Evolutionary conservation across 192 early-diverging fungal genomes (phyloP).

Genomic region (Pilaira anomala): DNA sequence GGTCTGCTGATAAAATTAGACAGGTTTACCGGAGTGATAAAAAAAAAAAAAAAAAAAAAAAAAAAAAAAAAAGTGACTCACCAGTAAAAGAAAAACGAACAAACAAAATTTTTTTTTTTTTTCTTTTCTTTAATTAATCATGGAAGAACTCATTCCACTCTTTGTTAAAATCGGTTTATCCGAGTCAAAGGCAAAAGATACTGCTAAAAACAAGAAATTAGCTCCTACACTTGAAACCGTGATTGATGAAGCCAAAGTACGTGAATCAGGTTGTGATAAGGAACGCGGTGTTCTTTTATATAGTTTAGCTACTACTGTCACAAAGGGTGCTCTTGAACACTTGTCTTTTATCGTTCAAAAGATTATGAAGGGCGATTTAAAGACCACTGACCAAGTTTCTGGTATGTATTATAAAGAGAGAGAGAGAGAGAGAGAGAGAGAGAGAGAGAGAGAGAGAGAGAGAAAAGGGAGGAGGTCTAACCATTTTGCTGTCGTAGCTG

Average conservation of each 20-base stretch:
- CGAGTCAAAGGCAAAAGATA: conserved; percentile 90
- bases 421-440: background rate
- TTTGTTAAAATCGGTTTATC: conserved; percentile 89
- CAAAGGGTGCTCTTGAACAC: conserved; percentile 71
- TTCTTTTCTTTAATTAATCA: conserved; percentile 2
- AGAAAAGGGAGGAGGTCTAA: background rate
- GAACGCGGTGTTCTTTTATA: conserved; percentile 77
- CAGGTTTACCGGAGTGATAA: too few relatives aligned
- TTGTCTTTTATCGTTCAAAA: conserved; percentile 77
- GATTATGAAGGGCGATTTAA: conserved; percentile 69
- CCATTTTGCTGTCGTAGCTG: conserved; percentile 51
- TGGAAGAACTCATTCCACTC: conserved; percentile 54
- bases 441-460: background rate
- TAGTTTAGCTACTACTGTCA: conserved; percentile 81
- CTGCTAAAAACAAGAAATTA: conserved; percentile 94
- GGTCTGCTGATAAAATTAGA: too few relatives aligned
- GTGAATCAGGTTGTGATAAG: conserved; percentile 48
- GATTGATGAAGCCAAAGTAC: conserved; percentile 65
- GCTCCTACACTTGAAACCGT: conserved; percentile 69
- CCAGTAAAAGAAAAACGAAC: too few relatives aligned
- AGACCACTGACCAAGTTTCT: conserved; percentile 80
- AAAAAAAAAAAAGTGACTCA: background rate
- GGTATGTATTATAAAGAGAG: conserved; percentile 57
- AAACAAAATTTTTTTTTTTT: conserved; percentile 9
- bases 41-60: background rate